A percentile compares a stretch with the other conserved stretches of the same genome.
These are phyloP conservation scores for Saccharomyces pastorianus DNA, from an alignment of 1,139 yeast species.

Conservation along the genomic window DNA sequence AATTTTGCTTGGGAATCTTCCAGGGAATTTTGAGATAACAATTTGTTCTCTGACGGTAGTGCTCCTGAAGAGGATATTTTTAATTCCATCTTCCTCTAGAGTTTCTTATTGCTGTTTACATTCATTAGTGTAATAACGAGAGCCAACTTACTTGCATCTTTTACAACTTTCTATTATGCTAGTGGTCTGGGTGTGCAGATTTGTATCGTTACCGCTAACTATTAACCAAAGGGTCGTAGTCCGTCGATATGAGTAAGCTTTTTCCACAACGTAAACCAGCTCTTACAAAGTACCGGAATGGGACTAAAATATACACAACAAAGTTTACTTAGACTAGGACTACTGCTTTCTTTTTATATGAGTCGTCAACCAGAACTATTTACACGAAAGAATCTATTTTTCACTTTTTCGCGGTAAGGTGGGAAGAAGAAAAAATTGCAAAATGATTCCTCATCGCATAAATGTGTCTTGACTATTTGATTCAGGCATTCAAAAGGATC, in stretches of 20 bases:
- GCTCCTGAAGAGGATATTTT: neutral
- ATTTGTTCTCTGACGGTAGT: neutral
- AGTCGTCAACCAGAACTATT: neutral
- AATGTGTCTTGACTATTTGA: neutral
- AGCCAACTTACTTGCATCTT: neutral
- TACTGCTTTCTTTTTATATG: too few relatives aligned
- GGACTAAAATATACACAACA: neutral
- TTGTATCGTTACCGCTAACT: neutral
- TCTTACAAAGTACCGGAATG: too few relatives aligned
- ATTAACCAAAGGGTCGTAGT: too few relatives aligned
- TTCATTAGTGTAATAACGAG: neutral
- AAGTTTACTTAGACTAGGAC: too few relatives aligned
- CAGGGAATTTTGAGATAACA: neutral
- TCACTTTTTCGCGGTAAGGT: neutral
- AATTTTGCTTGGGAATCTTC: slow-evolving; percentile 30
- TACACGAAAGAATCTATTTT: neutral
- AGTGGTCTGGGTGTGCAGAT: neutral
- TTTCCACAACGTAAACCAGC: too few relatives aligned
- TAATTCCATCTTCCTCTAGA: neutral
- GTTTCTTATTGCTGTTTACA: neutral
- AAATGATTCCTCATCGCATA: neutral
- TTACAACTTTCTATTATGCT: neutral
- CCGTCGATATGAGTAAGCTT: too few relatives aligned
- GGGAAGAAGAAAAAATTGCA: neutral
- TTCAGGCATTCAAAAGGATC: neutral